Conservation (phyloP, 2,329 filamentous ascomycete species). For the Colletotrichum sp. region DNA sequence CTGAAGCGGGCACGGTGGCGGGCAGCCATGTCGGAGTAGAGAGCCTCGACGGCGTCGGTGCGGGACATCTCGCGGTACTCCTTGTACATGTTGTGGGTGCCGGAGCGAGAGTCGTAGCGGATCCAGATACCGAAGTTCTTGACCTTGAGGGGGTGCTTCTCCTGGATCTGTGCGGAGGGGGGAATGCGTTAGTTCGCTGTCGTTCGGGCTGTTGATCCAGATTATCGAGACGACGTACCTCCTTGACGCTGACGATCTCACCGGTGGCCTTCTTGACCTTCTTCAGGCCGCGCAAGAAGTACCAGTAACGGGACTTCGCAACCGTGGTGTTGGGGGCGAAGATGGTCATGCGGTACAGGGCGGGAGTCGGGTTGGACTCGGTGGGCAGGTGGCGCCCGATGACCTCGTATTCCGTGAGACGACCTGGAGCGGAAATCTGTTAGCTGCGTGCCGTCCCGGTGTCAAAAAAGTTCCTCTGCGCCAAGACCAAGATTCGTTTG, state of each 20-base stretch:
- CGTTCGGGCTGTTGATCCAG: neutral
- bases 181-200: neutral
- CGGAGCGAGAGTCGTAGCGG: constrained; percentile 99
- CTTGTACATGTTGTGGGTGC: constrained; percentile 99
- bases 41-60: constrained; percentile 91
- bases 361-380: constrained; percentile 95
- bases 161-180: constrained; percentile 70
- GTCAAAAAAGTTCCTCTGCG: neutral
- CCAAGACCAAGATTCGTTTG: neutral
- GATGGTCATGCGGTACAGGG: constrained; percentile 99
- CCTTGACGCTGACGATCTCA: constrained; percentile 97
- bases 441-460: constrained; percentile 28
- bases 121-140: constrained; percentile 99
- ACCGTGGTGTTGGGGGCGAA: constrained; percentile 98
- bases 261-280: constrained; percentile 99
- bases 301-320: constrained; percentile 99
- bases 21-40: constrained; percentile 99
- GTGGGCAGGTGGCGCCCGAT: constrained; percentile 99
- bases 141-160: constrained; percentile 99
- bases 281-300: constrained; percentile 98
- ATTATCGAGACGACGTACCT: constrained; percentile 65
- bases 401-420: constrained; percentile 99
- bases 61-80: constrained; percentile 99
- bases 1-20: constrained; percentile 98
- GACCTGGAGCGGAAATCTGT: constrained; percentile 67